Conservation (phyloP, 805 yeast genomes). For the Saccharomyces mikatae region DNA sequence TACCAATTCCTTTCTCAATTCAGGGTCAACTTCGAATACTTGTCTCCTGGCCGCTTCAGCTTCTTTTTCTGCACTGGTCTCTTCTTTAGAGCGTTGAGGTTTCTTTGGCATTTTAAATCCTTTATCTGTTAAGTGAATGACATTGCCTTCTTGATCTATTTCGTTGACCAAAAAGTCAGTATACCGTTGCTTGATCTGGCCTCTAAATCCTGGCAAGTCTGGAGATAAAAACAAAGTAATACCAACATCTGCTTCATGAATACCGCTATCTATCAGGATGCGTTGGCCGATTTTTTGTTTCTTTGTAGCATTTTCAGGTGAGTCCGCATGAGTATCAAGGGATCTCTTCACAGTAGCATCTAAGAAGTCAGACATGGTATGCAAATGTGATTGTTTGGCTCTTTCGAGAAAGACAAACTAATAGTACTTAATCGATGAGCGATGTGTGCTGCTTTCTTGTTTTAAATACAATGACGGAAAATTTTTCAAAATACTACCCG, state of each 20-base stretch:
- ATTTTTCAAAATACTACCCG: neutral
- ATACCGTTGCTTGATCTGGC: slow-evolving; percentile 78
- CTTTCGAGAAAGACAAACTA: neutral
- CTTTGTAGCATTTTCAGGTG: slow-evolving; percentile 4
- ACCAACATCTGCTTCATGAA: slow-evolving; percentile 78
- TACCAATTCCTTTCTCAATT: slow-evolving; percentile 40
- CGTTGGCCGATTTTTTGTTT: slow-evolving; percentile 8
- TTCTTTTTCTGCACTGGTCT: slow-evolving; percentile 31
- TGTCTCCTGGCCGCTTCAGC: slow-evolving; percentile 25
- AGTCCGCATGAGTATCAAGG: slow-evolving; percentile 5
- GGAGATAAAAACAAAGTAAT: slow-evolving; percentile 61
- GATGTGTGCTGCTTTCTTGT: neutral
- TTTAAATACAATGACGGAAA: neutral
- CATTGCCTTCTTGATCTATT: slow-evolving; percentile 58
- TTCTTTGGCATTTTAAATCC: slow-evolving; percentile 55
- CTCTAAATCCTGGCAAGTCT: slow-evolving; percentile 57
- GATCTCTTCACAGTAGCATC: slow-evolving; percentile 10
- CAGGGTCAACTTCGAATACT: slow-evolving; percentile 39
- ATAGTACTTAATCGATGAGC: neutral
- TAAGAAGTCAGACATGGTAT: slow-evolving; percentile 3
- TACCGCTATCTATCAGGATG: slow-evolving; percentile 29
- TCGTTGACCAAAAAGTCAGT: slow-evolving; percentile 94
- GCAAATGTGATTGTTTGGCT: neutral
- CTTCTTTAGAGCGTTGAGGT: slow-evolving; percentile 36
- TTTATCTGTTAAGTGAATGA: slow-evolving; percentile 65